Percentiles rank a stretch among this genome's conserved stretches.
Conservation (phyloP, 164 flowering plant genomes). For the Liriodendron chinense region DNA sequence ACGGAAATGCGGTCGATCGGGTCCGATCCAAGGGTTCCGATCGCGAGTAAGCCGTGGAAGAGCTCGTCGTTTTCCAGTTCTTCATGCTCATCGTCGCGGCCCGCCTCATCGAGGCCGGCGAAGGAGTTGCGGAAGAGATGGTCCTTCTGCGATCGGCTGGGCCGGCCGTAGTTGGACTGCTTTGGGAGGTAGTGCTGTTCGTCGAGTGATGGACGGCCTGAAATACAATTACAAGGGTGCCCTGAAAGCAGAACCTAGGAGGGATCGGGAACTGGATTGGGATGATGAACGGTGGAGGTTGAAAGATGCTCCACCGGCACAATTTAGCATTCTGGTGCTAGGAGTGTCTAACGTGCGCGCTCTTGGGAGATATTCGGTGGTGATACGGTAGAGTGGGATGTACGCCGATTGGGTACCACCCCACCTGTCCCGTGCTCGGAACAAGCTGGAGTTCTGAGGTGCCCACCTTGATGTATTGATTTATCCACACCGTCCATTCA, state of each 20-base stretch:
- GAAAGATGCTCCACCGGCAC: background rate
- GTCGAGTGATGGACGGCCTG: slow-evolving; percentile 64
- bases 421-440: no score
- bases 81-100: slow-evolving; percentile 34
- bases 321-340: background rate
- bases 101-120: slow-evolving; percentile 51
- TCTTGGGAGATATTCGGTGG: background rate
- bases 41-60: slow-evolving; percentile 73
- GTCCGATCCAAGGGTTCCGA: slow-evolving; percentile 78
- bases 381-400: background rate
- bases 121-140: slow-evolving; percentile 56
- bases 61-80: slow-evolving; percentile 30
- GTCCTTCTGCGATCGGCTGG: slow-evolving; percentile 29
- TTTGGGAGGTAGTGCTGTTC: slow-evolving; percentile 38
- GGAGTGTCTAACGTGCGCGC: background rate
- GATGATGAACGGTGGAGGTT: background rate
- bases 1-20: slow-evolving; percentile 32
- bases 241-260: slow-evolving; percentile 25
- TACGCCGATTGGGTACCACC: no score
- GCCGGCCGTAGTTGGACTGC: slow-evolving; percentile 34
- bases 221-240: slow-evolving; percentile 36
- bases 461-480: no score
- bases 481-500: no score
- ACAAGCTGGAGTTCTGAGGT: no score
- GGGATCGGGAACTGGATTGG: background rate